phyloP scores from a whole-genome alignment of 1,139 yeast species.

The Hanseniaspora sp. region DNA sequence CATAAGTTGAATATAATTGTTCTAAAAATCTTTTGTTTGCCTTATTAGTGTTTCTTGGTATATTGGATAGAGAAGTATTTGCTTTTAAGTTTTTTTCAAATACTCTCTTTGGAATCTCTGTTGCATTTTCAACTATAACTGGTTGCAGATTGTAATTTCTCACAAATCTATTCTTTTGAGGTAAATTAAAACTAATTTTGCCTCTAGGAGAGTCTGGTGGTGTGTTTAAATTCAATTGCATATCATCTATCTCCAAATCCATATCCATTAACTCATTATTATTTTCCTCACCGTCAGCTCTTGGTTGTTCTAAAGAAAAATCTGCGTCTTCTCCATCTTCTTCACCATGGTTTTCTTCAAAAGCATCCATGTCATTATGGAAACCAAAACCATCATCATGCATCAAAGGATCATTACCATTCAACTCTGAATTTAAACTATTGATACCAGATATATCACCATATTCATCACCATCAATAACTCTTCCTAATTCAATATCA shows the following conservation, averaged over 20 bases:
- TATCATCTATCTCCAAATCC: constrained; percentile 14
- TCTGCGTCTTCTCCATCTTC: constrained; percentile 9
- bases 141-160: constrained; percentile 8
- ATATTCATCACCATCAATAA: constrained; percentile 34
- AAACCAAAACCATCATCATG: constrained; percentile 4
- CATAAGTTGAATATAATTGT: constrained; percentile 5
- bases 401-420: not conserved
- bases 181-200: constrained; percentile 1
- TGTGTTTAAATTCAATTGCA: constrained; percentile 13
- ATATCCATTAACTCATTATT: constrained; percentile 19
- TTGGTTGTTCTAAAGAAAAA: constrained; percentile 20
- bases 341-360: not conserved
- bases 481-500: constrained; percentile 45
- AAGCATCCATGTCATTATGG: constrained; percentile 1
- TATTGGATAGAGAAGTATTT: not conserved
- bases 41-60: not conserved
- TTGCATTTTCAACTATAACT: not conserved
- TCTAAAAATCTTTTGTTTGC: constrained; percentile 14
- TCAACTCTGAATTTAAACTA: not conserved
- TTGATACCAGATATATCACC: constrained; percentile 1
- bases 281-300: constrained; percentile 22
- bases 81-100: not conserved
- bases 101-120: constrained; percentile 12
- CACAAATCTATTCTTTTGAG: constrained; percentile 6
- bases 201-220: constrained; percentile 15